Base-by-base conservation (phyloP, 225 moss, liverwort and hornwort genomes). In the Bryum argenteum region DNA sequence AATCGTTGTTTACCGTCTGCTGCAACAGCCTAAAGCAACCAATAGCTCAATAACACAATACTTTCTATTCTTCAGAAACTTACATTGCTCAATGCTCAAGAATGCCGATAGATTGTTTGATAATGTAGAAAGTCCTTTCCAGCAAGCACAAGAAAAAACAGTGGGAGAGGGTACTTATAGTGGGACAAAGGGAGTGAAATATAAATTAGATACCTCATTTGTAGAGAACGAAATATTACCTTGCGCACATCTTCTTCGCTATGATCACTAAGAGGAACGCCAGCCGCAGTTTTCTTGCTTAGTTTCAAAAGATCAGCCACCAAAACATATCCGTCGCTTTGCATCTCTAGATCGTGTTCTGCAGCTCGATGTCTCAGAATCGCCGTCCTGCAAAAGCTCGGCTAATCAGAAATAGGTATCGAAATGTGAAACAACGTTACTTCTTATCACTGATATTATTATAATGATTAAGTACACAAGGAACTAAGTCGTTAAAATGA, bases 301-400 rank as follows among this genome's bases (percentile, higher is more conserved):
- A 89, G 71, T 62, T 78, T 88, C 65, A 97, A 80, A n/a, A 97
- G 72, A 61, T 90, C 88, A 8, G 61, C 63, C 16, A 88, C 91
- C 54, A 72, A 71, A 47, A 86, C 88, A 58, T 64, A 97, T 24
- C 96, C 96, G 78, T 97, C 91, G 23, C 19, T 86, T 72, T 75
- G 80, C 68, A 97, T 79, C 19, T 82, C 68, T 26, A 97, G 17
- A 3, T 65, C 73, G 45, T 91, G 62, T 15, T 90, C 76, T 37
- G 62, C 44, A 63, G 94, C 93, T 78, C 81, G 81, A 72, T 97
- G 96, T 54, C 96, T 85, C 12, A 97, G 78, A 57, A 97, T 92
- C 72, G 26, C 87, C 8, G 93, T 69, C 90, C 91, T 93, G 90
- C 10, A 80, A 74, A 53, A 50, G 9, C 52, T 28, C 78, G 23